These are phyloP conservation scores for Endocalyx cinctus DNA, from an alignment of 2,329 filamentous ascomycete species.

Conservation along the genomic window DNA sequence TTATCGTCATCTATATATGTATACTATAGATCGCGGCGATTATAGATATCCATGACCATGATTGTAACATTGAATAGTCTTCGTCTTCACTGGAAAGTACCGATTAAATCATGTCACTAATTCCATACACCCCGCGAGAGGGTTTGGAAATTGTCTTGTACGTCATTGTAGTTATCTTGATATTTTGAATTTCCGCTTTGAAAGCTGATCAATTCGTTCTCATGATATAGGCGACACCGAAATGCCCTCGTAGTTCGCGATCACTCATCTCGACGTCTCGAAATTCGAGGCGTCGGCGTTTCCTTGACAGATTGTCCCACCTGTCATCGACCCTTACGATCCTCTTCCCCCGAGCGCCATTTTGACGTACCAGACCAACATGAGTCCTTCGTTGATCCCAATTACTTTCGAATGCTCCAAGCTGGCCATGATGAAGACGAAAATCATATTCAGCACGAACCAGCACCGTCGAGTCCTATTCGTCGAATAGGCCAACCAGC, in stretches of 20 bases:
- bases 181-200: constrained; percentile 2
- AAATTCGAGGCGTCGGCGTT: constrained; percentile 62
- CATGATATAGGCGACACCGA: constrained; percentile 79
- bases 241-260: constrained; percentile 92
- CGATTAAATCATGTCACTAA: constrained; percentile 56
- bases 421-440: constrained; percentile 39
- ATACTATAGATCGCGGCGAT: constrained; percentile 10
- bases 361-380: constrained; percentile 42
- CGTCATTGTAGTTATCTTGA: constrained; percentile 33
- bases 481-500: constrained; percentile 48
- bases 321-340: constrained; percentile 69
- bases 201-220: no score
- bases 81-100: no score
- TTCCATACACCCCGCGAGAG: constrained; percentile 70
- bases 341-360: constrained; percentile 43
- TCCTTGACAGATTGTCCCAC: constrained; percentile 76
- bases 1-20: constrained; percentile 3
- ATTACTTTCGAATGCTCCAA: constrained; percentile 93
- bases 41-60: no score
- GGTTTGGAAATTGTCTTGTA: constrained; percentile 78
- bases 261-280: constrained; percentile 76
- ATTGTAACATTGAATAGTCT: no score
- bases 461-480: constrained; percentile 47
- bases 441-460: constrained; percentile 36
- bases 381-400: constrained; percentile 77